Conservation (phyloP, 805 yeast species). For the Isabelozyma gotoi region DNA sequence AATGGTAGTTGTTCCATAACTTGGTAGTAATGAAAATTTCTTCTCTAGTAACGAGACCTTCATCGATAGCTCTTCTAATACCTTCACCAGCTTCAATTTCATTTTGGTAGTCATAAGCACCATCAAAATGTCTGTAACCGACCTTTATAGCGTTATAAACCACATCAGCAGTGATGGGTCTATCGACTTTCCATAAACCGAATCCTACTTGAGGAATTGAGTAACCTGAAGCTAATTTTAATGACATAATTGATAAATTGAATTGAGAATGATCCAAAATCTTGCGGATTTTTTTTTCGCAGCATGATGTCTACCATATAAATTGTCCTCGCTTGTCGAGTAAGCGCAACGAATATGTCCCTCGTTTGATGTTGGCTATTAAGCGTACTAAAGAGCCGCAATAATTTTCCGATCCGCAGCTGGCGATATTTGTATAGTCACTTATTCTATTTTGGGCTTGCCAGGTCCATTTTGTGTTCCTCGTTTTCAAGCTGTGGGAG, state of each 20-base stretch:
- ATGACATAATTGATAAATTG: background rate
- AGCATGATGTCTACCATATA: background rate
- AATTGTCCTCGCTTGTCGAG: background rate
- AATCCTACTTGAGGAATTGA: constrained; percentile 63
- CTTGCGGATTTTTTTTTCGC: background rate
- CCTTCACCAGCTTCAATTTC: constrained; percentile 62
- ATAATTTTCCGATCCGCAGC: too few species aligned
- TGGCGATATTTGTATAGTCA: too few species aligned
- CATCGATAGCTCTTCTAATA: constrained; percentile 51
- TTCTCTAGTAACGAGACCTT: constrained; percentile 57
- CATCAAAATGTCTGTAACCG: constrained; percentile 72
- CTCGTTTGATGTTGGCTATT: too few species aligned
- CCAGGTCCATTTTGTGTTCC: too few species aligned
- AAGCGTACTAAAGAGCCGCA: too few species aligned
- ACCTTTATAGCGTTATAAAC: constrained; percentile 54
- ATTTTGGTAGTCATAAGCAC: constrained; percentile 65
- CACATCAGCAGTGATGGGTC: constrained; percentile 42
- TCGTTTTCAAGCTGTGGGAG: too few species aligned
- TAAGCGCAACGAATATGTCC: too few species aligned
- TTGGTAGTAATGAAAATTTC: constrained; percentile 68
- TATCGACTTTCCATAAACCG: constrained; percentile 65
- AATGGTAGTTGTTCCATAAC: constrained; percentile 52
- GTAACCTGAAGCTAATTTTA: background rate
- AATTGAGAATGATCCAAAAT: too few species aligned
- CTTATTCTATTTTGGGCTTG: too few species aligned